Evolutionary conservation across 495 filamentous ascomycete species (phyloP), one percentile per base, ranked within the genome.

Genomic region (Neurospora sp.): DNA sequence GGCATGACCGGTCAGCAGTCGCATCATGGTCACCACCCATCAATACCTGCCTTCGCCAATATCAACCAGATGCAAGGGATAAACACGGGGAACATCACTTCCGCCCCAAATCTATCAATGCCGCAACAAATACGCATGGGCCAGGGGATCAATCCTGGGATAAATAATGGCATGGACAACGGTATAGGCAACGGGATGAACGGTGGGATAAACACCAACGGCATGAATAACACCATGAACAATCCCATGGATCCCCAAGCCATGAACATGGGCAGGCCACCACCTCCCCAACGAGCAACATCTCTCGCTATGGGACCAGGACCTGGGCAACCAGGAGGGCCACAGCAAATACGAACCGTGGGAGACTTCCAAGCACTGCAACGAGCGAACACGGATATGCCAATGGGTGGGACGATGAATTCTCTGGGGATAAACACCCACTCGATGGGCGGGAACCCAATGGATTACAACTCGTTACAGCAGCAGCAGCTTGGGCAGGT

Each of bases 281-380:
- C 77, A 45, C 80, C 81, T 19, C 21, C 48, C 48, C 84, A 85
- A 69, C 77, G 84, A 34, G 62, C 80, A 15, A 83, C 81, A 54
- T 83, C 81, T 39, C 85, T 83, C 54, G 81, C 84, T 17, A 81
- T 84, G 73, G 74, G 79, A 10, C 42, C 28, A 9, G 54, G 54
- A 62, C 54, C 24, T 4, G 54, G 54, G 11, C 54, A 62, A 34
- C 28, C 54, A 66, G 54, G 54, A 66, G 54, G 54, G 7, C 28
- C 75, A 17, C 80, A 81, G n/a, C 81, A 78, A 66, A 71, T 84
- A 71, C 83, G 83, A 70, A 85, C 84, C 0, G 82, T 86, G 21
- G 83, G 82, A 15, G 84, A 85, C 43, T 86, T 85, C 73, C 84
- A 86, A 11, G 82, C 84, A 2, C 71, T 86, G 9, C 83, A 85